Conservation (phyloP, 1,139 yeast species). For the Saccharomyces hybrid region DNA sequence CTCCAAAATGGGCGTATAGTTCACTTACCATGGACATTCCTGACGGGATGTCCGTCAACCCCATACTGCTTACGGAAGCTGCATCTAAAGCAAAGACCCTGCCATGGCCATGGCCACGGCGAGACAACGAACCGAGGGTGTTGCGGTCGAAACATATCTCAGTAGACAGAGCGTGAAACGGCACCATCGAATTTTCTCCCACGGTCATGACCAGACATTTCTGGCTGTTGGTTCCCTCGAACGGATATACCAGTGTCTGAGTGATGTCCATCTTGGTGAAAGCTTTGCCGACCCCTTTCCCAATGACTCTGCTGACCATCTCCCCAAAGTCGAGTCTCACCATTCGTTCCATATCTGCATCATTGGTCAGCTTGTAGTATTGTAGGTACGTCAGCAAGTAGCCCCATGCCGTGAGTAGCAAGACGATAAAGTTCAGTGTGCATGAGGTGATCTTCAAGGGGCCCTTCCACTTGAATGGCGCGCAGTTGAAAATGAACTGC, state of each 20-base stretch:
- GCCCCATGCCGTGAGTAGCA: background rate
- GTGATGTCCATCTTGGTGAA: background rate
- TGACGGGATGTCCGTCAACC: background rate
- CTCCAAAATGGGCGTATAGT: background rate
- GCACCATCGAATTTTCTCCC: background rate
- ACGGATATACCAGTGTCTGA: background rate
- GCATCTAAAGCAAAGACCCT: background rate
- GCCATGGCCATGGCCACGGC: background rate
- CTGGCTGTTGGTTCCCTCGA: background rate
- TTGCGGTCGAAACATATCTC: background rate
- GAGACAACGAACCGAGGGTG: background rate
- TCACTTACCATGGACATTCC: background rate
- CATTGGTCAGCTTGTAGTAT: background rate
- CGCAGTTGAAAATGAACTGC: background rate
- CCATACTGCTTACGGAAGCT: background rate
- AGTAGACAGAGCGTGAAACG: background rate
- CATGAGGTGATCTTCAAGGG: background rate
- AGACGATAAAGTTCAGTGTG: background rate
- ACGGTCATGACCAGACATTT: background rate
- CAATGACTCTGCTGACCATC: background rate
- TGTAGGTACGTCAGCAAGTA: background rate
- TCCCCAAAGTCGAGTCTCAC: background rate
- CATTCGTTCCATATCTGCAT: background rate
- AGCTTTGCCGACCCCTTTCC: background rate
- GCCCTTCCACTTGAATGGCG: background rate